Percentiles rank a stretch among this genome's conserved stretches.
Conservation (phyloP, 805 yeast genomes). For the Hagleromyces aurorensis region DNA sequence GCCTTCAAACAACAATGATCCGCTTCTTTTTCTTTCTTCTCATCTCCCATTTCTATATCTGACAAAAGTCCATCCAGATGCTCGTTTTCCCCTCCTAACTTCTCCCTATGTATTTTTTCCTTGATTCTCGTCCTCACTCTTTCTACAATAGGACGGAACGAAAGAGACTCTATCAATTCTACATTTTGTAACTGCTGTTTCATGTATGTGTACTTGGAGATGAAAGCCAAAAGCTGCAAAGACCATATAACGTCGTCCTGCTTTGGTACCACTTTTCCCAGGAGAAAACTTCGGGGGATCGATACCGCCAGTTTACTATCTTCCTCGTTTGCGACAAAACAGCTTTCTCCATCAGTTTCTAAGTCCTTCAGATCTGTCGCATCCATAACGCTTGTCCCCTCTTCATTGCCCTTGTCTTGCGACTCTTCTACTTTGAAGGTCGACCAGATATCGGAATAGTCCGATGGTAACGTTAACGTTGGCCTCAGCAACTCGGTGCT, state of each 20-base stretch:
- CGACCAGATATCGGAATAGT: conserved; percentile 22
- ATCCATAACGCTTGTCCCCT: background rate
- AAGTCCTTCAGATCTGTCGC: conserved; percentile 3
- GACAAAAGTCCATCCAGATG: too few relatives aligned
- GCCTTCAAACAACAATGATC: too few relatives aligned
- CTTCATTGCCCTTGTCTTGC: conserved; percentile 1
- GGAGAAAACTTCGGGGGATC: conserved; percentile 45
- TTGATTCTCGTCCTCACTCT: conserved; percentile 12
- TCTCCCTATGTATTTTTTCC: background rate
- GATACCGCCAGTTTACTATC: conserved; percentile 23
- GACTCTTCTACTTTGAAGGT: conserved; percentile 4
- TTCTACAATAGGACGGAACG: conserved; percentile 36
- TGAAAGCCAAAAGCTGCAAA: conserved; percentile 82
- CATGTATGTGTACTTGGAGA: conserved; percentile 80
- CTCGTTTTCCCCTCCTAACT: conserved; percentile 1
- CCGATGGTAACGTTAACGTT: conserved; percentile 15
- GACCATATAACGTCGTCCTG: conserved; percentile 95
- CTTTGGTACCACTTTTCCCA: conserved; percentile 78
- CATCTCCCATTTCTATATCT: too few relatives aligned
- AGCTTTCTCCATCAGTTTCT: conserved; percentile 4
- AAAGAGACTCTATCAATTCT: conserved; percentile 64
- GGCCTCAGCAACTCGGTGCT: conserved; percentile 11
- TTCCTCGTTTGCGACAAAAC: conserved; percentile 11
- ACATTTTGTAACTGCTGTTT: conserved; percentile 69
- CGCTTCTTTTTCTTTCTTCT: too few relatives aligned